Evolutionary conservation across 129 eudicot genomes (phyloP).

Genomic region (Centella asiatica): DNA sequence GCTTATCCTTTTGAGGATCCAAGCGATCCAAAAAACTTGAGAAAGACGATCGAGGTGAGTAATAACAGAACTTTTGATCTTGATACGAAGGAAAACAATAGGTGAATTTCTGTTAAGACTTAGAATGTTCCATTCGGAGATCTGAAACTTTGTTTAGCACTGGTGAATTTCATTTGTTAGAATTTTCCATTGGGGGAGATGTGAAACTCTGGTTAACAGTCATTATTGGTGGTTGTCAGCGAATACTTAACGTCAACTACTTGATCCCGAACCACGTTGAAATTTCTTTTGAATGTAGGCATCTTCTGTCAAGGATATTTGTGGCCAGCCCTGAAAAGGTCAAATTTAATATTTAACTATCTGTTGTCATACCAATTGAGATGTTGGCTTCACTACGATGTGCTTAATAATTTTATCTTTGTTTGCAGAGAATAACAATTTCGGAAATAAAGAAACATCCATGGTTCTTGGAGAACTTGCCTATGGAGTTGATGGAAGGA

Average conservation of each 20-base stretch:
- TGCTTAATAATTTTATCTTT: not conserved
- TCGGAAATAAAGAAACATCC: constrained; percentile 55
- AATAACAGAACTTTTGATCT: not conserved
- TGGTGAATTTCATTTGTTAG: not conserved
- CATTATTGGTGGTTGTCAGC: constrained; percentile 33
- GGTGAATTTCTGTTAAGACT: too few species aligned
- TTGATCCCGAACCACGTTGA: constrained; percentile 38
- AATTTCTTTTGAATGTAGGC: constrained; percentile 54
- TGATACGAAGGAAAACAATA: not conserved
- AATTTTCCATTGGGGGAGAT: not conserved
- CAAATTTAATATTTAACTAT: too few species aligned
- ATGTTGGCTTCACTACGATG: too few species aligned
- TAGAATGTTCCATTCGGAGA: not conserved
- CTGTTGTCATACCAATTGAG: too few species aligned
- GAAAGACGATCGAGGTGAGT: constrained; percentile 46
- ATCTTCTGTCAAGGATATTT: constrained; percentile 55
- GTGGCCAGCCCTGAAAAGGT: constrained; percentile 52
- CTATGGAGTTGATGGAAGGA: constrained; percentile 41
- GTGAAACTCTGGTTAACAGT: constrained; percentile 7
- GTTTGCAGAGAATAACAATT: constrained; percentile 51
- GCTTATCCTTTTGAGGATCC: constrained; percentile 76
- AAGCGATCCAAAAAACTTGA: constrained; percentile 47
- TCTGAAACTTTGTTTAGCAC: too few species aligned
- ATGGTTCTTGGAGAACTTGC: constrained; percentile 63
- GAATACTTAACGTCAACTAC: constrained; percentile 50